Percentiles rank a stretch among this genome's conserved stretches.
These are phyloP conservation scores for Nigrospora oryzae DNA, from an alignment of 2,329 filamentous ascomycete species.

Conservation along the genomic window DNA sequence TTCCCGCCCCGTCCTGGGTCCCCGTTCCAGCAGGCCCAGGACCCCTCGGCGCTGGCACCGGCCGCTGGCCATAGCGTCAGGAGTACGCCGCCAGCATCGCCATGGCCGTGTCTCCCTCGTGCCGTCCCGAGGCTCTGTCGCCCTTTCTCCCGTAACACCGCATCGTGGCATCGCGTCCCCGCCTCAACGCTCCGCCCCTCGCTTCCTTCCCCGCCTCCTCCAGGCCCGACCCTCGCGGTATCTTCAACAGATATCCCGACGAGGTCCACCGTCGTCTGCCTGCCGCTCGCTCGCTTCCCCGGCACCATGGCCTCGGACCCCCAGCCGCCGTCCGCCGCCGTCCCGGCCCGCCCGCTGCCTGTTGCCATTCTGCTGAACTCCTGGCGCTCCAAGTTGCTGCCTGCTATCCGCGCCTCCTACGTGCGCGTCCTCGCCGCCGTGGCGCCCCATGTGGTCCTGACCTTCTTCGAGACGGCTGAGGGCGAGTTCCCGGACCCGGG, in stretches of 20 bases:
- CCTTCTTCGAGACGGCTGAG: constrained; percentile 27
- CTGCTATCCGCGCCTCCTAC: constrained; percentile 25
- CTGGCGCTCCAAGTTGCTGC: constrained; percentile 24
- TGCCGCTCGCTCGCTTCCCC: not conserved
- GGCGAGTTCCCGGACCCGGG: constrained; percentile 25
- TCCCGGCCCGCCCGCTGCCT: constrained; percentile 9
- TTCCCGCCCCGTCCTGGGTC: too few relatives aligned
- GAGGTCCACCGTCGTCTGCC: not conserved
- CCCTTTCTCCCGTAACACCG: too few relatives aligned
- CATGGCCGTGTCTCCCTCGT: too few relatives aligned
- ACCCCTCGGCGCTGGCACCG: too few relatives aligned
- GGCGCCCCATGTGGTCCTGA: constrained; percentile 16
- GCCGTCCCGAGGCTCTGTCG: too few relatives aligned
- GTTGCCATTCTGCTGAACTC: constrained; percentile 29
- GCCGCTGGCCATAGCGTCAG: too few relatives aligned
- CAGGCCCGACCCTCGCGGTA: not conserved
- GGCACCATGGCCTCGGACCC: not conserved
- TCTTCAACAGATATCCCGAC: constrained; percentile 6
- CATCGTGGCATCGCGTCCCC: too few relatives aligned
- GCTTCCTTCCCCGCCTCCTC: too few relatives aligned
- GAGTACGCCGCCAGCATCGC: too few relatives aligned
- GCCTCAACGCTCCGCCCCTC: too few relatives aligned
- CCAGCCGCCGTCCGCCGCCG: not conserved
- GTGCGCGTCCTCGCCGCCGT: constrained; percentile 22
- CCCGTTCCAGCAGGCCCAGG: too few relatives aligned